Evolutionary conservation across 2,329 filamentous ascomycete species (phyloP), one percentile per base, ranked within the genome.

Genomic region (Paracoccidioides brasiliensis): DNA sequence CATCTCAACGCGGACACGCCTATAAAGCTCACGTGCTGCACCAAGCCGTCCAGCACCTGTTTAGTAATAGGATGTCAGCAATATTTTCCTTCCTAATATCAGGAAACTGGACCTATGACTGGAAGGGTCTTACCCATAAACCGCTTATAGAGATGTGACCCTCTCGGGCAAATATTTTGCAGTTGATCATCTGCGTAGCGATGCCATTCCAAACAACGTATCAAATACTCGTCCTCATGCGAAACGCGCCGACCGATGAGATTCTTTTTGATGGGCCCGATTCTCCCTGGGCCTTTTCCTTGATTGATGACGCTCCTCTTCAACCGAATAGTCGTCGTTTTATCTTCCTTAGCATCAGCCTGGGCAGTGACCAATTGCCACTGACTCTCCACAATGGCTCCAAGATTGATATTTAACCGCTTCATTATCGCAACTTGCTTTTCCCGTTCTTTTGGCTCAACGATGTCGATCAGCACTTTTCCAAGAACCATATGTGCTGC

Each of bases 201-300:
- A 67, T 91, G 84, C 90, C 91, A 97, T 65, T 94, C 87, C 57
- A 96, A 73, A 41, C 86, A 83, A 56, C 85, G 80, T 48, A 96
- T 88, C 53, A 95, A 77, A 38, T 85, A 81, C 59, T 91, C 84
- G 57, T 85, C 80, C 45, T 77, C 70, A 6, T 82, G 77, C 8
- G 83, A 72, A 8, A 70, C 57, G 12, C 82, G 76, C 1, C 82
- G 80, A 3, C 84, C 83, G 54, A 90, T 81, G 64, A 95, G 87
- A 57, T 86, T 82, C 5, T 79, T 74, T 65, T 79, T 82, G 55
- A 95, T 79, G n/a, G 80, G 76, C 38, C 83, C 79, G 33, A 85
- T 81, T 37, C 75, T 74, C 60, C 75, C 76, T 33, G 73, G 62
- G 8, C 73, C 68, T 30, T 74, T 70, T 40, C 70, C 67, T 5